Evolutionary conservation across 2,329 filamentous ascomycete species (phyloP), one percentile per base, ranked within the genome.

Genomic region (Lanzia echinophila): DNA sequence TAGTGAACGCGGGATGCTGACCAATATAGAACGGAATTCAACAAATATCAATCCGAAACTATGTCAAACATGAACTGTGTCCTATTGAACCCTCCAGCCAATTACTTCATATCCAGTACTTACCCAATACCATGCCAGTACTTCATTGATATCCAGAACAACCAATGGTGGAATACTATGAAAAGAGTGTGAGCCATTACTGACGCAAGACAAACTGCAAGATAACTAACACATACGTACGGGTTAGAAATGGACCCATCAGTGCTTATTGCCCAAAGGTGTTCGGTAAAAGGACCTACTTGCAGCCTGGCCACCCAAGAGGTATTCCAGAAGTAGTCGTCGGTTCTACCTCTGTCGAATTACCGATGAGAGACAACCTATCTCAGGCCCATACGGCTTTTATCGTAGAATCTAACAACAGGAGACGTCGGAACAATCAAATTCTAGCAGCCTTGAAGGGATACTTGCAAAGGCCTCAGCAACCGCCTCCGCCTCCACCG

Each of bases 131-230:
- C 31, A 10, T 28, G 44, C 15, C 44, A 28, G 6, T 51, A 46
- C 12, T 45, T 51, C 17, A 38, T 51, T 13, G 32, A 51, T 19
- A 46, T 51, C 13, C 49, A 51, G 34, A 36, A 46, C 3, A 24
- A 36, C 24, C 2, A 15, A n/a, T 51, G 49, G 49, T 51, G 49
- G 49, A 51, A 36, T 51, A 28, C 39, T 34, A 45, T 34, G 31
- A 45, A 36, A 24, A 20, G 6, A 22, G 15, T 19, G 49, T 51
- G 8, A 6, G 49, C 19, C 4, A 11, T 28, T 44, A 5, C 28
- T 19, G 15, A 6, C 6, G 4, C 24, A 7, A 13, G 7, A 15
- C 33, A 28, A 6, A 8, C 12, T 3, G 6, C 10, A 15, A 24
- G 12, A 6, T 8, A 28, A 28, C 19, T 46, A 20, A 46, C n/a